phyloP scores from a whole-genome alignment of 768 basidiomycete species.

The Suillus subaureus region DNA sequence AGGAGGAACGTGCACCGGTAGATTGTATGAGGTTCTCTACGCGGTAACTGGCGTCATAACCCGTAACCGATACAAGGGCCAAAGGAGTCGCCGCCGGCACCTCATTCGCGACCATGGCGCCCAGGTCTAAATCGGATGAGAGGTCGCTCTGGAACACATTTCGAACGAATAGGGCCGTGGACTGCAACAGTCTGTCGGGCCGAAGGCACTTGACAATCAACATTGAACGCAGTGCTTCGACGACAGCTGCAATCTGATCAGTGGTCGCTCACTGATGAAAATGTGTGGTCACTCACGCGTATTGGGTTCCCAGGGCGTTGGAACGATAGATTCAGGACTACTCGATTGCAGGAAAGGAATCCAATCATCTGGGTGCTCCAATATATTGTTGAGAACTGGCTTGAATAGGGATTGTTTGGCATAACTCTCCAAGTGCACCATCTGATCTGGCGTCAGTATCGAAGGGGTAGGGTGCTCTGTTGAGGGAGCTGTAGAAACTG shows the following conservation, averaged over 20 bases:
- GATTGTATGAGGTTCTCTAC: constrained; percentile 87
- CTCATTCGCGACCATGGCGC: constrained; percentile 76
- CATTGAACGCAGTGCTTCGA: constrained; percentile 74
- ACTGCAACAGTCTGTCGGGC: constrained; percentile 88
- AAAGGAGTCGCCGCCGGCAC: constrained; percentile 81
- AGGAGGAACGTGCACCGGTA: constrained; percentile 74
- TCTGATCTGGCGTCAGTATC: constrained; percentile 68
- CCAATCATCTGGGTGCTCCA: constrained; percentile 70
- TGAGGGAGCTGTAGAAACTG: constrained; percentile 35
- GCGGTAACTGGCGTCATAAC: constrained; percentile 97
- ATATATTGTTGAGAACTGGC: constrained; percentile 65
- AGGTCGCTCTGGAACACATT: constrained; percentile 81
- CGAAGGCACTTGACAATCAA: constrained; percentile 89
- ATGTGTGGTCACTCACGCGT: constrained; percentile 59
- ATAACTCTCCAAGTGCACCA: constrained; percentile 66
- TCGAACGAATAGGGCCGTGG: constrained; percentile 74
- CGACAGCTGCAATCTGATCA: constrained; percentile 51
- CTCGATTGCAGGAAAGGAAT: constrained; percentile 64
- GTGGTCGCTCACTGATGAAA: neutral
- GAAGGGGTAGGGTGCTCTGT: constrained; percentile 41
- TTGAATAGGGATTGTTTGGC: constrained; percentile 78
- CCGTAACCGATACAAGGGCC: constrained; percentile 89
- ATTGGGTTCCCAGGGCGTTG: constrained; percentile 76
- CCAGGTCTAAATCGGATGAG: constrained; percentile 77
- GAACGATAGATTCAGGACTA: constrained; percentile 69